Percentiles rank a stretch among this genome's conserved stretches.
These are phyloP conservation scores for Coelastrella sp. DNA, from an alignment of 139 green algal species.

Conservation along the genomic window DNA sequence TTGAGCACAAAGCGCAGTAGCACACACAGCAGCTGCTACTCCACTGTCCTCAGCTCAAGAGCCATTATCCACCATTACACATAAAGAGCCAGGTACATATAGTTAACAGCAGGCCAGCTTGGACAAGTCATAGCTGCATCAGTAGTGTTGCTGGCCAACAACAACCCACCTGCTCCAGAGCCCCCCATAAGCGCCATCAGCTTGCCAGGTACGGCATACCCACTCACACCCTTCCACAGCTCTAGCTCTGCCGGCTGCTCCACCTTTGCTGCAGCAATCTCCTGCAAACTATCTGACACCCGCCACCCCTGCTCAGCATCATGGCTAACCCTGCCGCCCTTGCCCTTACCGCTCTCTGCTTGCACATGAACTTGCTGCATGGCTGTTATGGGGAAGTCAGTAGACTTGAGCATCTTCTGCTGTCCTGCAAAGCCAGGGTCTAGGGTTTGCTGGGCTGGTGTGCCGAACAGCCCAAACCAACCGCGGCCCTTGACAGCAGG, in stretches of 20 bases:
- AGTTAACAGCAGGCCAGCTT: too few relatives aligned
- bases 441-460: neutral
- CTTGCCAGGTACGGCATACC: slow-evolving; percentile 42
- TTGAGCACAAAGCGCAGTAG: too few relatives aligned
- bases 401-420: neutral
- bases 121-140: too few relatives aligned
- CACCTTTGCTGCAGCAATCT: neutral
- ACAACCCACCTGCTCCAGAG: slow-evolving; percentile 33
- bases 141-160: too few relatives aligned
- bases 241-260: slow-evolving; percentile 45
- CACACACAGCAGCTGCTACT: too few relatives aligned
- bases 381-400: neutral
- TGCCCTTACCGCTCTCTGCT: neutral
- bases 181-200: slow-evolving; percentile 82
- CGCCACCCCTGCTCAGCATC: neutral
- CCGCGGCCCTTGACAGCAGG: slow-evolving; percentile 50
- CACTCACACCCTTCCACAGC: slow-evolving; percentile 63
- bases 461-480: neutral
- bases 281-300: neutral
- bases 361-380: neutral
- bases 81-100: too few relatives aligned
- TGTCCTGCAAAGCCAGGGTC: slow-evolving; percentile 29
- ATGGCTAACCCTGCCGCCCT: neutral
- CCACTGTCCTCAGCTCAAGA: too few relatives aligned
- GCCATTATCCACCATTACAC: too few relatives aligned